phyloP scores from a whole-genome alignment of 2,329 filamentous ascomycete species.

The Cercospora nicotianae region DNA sequence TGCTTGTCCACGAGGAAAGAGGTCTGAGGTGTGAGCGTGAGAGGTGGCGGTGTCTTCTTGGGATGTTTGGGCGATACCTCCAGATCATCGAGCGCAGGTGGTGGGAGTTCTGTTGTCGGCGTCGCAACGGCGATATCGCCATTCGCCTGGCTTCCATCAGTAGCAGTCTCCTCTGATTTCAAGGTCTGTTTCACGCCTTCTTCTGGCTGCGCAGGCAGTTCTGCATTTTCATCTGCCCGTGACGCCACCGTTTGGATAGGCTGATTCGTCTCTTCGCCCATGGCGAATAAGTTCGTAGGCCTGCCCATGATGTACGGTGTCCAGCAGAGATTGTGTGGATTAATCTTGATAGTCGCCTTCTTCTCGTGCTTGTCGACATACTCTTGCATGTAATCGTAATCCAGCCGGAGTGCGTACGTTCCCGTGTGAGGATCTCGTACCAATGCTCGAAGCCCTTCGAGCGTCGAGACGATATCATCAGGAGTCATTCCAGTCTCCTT shows the following conservation, averaged over 20 bases:
- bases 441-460: slow-evolving; percentile 86
- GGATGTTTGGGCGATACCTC: slow-evolving; percentile 23
- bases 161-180: slow-evolving; percentile 18
- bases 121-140: slow-evolving; percentile 9
- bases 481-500: slow-evolving; percentile 92
- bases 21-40: slow-evolving; percentile 34
- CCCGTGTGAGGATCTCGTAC: slow-evolving; percentile 87
- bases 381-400: slow-evolving; percentile 79
- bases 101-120: slow-evolving; percentile 27
- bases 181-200: slow-evolving; percentile 46
- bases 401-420: slow-evolving; percentile 84
- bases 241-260: slow-evolving; percentile 79
- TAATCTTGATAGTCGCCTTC: slow-evolving; percentile 83
- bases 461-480: slow-evolving; percentile 90
- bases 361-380: slow-evolving; percentile 87
- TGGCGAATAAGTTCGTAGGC: slow-evolving; percentile 39
- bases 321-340: slow-evolving; percentile 81
- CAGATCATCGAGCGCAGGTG: slow-evolving; percentile 24
- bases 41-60: slow-evolving; percentile 31
- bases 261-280: slow-evolving; percentile 41
- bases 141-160: slow-evolving; percentile 19
- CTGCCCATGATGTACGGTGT: slow-evolving; percentile 96
- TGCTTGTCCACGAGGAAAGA: slow-evolving; percentile 26
- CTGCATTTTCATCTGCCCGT: slow-evolving; percentile 66
- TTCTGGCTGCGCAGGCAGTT: slow-evolving; percentile 44